Base-by-base conservation (phyloP, 345 rosid species). In the Arabidopsis arenosa region DNA sequence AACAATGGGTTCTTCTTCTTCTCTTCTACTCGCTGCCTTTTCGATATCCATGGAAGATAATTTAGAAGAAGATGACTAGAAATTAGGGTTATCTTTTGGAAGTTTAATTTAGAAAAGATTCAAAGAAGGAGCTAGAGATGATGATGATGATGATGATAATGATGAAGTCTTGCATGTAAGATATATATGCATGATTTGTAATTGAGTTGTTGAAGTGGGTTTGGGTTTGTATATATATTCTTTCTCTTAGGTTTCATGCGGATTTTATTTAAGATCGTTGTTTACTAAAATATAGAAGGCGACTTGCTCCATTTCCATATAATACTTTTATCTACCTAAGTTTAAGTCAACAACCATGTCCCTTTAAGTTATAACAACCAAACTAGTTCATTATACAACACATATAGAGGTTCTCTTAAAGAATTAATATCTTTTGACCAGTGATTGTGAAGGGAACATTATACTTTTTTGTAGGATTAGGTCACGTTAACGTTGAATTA, bases 1-100 rank as follows among this genome's bases (percentile, higher is more conserved):
- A 23, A 78, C 77, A 59, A 78, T 78, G 59, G 81, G 81, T 52
- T 78, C 69, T 53, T 72, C 81, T 53, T 78, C 81, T 66, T 78
- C 77, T 72, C 81, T 78, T 66, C 77, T 64, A 54, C 76, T 78
- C 9, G 23, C 57, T 5, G 58, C 58, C 64, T 78, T 78, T 60
- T 78, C 77, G 28, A 78, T 72, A 72, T 78, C 81, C 81, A 78
- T 78, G 21, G 54, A 40, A 47, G 44, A 70, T 15, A 68, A 9
- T 32, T 52, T 8, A 48, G 67, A 45, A 39, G 58, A 59, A 61
- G 40, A 55, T 55, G 60, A 43, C 5, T 9, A 41, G 51, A 59
- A 30, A 8, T 41, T 49, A 21, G 51, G 28, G 2, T 70, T 52
- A 52, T 52, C 5, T 60, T 33, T 18, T 55, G 40, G 23, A 63